Evolutionary conservation across 2,329 filamentous ascomycete genomes (phyloP), one percentile per base, ranked within the genome.

Genomic region (Xylaria sp.): DNA sequence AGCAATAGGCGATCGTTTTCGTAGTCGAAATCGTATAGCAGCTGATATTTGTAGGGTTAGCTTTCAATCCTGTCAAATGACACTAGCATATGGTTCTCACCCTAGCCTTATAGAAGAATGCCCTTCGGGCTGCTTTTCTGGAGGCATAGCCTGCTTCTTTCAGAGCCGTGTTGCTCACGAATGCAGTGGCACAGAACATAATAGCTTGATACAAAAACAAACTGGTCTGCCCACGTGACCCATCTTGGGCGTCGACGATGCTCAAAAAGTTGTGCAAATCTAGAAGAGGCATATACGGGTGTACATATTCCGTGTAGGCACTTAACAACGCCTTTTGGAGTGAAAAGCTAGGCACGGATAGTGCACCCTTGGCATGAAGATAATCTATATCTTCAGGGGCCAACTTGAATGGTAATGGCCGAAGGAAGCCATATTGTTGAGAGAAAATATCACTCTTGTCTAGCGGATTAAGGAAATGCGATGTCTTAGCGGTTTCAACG

Each of bases 11-110:
- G 92, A 80, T 98, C 94, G 54, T 90, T 89, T 81, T 98, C 95
- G 80, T 97, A 97, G 80, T 98, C 95, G 74, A 97, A 97, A 79
- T 98, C 94, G 81, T 98, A 98, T 20, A 98, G 86, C 2, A 96
- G 86, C 90, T 94, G 69, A 8, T 8, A 6, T 2, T 28, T 37
- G 23, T 58, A 66, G 50, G 70, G 71, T 76, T 51, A 75, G 70
- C 57, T 60, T 60, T 59, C 61, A 34, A 57, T 51, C 31, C 48
- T 56, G 31, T 20, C 13, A 56, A 4, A 63, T 58, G 55, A 65
- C 46, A 31, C 57, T 3, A 31, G 63, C 68, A 66, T 58, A 54
- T 37, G 39, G 44, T 51, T 83, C 90, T 83, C 83, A 94, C 92
- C 83, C 94, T 92, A 50, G 94, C 92, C 81, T 92, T 94, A 74